Evolutionary conservation across 371 early-diverging fungal species (phyloP), one percentile per base, ranked within the genome.

Genomic region (Mucor racemosus): DNA sequence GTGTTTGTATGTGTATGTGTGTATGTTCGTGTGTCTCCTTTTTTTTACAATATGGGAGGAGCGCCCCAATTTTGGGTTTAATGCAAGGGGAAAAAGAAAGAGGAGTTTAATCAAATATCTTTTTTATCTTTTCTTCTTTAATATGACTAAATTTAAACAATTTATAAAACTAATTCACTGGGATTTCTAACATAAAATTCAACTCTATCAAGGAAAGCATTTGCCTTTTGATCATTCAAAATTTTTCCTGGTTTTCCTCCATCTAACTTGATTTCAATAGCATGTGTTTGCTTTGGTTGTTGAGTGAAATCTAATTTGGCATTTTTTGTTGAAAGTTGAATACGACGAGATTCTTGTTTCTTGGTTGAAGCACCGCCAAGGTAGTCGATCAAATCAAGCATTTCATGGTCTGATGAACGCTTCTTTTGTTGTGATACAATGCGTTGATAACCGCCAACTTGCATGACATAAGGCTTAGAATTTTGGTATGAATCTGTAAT

Each of bases 171-270:
- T 39, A 84, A 64, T 69, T 81, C 80, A 39, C 60, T 71, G 17
- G 84, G 84, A 56, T 78, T 66, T 67, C 70, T 74, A 70, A 84
- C 68, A 64, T 84, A 84, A 63, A 78, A 78, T 57, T 81, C 81
- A 39, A 84, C 72, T 50, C 80, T 76, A 39, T 84, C 81, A 67
- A 84, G 75, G 71, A 84, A 81, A n/a, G 64, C 67, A 31, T 63
- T 66, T 42, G 81, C 84, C 60, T 79, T 76, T 39, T 42, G 56
- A 60, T 79, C 74, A 15, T 74, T 72, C 62, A 76, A 63, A 57
- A 76, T 76, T 39, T 71, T 69, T n/a, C 77, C 80, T 14, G 76
- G 75, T 19, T 61, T 67, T 21, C 68, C 69, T n/a, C 75, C 81
- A 60, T 76, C 70, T 53, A 80, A 71, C 64, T 79, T 77, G 17